Base-by-base conservation (phyloP, 2,329 filamentous ascomycete species). In the Beauveria rudraprayagi region DNA sequence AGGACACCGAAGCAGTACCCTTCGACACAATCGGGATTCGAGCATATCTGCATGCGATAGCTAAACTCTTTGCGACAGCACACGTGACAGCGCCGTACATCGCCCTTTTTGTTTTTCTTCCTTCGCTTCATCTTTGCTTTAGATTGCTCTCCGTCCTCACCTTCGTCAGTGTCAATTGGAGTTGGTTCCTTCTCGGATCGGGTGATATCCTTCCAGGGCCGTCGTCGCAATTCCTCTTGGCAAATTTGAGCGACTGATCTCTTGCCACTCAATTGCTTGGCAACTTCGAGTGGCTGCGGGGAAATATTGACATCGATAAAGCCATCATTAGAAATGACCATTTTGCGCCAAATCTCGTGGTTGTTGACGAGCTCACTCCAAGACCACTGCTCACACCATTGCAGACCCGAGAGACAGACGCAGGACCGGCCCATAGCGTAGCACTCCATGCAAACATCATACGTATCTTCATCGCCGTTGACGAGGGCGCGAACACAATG, bases 371-470 rank as follows among this genome's bases (percentile, higher is more conserved):
- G 78, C 16, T 92, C 85, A 47, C 85, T 81, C 92, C 92, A 97
- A 14, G 83, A 78, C 82, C 92, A 97, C 71, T 97, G 94, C 71
- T 99, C 92, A 56, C 91, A 91, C 92, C 93, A 99, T 63, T 84
- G 85, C 11, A 96, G 82, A 22, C 86, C 86, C 3, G 92, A 96
- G 56, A 96, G 83, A 69, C 94, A 99, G 3, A 84, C 85, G 71
- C 94, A 99, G 51, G 92, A 96, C 56, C 94, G 85, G 24, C 94
- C 94, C 89, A 97, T 96, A n/a, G 87, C 89, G 70, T 96, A 99
- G 70, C 94, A 99, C 67, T 99, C 94, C 90, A 99, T 92, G 70
- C 94, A 99, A 24, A 99, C 82, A 71, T 99, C 94, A 71, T 97
- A 99, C 0, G 90, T 90, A 69, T 97, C 90, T 60, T 91, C 88